phyloP scores from a whole-genome alignment of 2,329 filamentous ascomycete genomes.

The Phialemoniopsis sp. region DNA sequence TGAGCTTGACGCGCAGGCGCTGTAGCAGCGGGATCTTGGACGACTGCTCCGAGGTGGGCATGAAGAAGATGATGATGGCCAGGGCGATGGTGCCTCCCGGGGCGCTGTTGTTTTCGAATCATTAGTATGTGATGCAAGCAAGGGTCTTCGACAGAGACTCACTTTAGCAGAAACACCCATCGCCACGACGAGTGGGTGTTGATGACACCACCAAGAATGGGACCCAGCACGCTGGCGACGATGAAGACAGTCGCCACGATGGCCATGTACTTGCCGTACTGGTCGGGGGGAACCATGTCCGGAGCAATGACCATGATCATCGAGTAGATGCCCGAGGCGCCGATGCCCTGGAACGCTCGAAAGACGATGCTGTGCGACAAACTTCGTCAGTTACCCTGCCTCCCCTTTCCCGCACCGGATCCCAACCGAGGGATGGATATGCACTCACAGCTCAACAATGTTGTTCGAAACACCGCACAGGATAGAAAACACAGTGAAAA shows the following conservation, averaged over 20 bases:
- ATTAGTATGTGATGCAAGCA: neutral
- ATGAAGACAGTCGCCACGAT: conserved; percentile 32
- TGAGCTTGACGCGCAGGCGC: conserved; percentile 12
- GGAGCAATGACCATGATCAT: conserved; percentile 30
- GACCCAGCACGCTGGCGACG: conserved; percentile 34
- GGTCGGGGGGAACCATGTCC: conserved; percentile 26
- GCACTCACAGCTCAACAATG: conserved; percentile 23
- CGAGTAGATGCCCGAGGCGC: conserved; percentile 41
- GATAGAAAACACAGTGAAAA: conserved; percentile 35
- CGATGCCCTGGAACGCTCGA: conserved; percentile 52
- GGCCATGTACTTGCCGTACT: conserved; percentile 24
- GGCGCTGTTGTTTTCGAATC: conserved; percentile 19
- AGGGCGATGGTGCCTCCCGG: conserved; percentile 20
- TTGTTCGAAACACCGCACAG: conserved; percentile 30
- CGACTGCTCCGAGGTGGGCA: conserved; percentile 12
- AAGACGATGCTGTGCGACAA: conserved; percentile 43
- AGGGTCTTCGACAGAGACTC: neutral
- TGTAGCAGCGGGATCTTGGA: too few relatives aligned
- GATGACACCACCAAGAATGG: conserved; percentile 38
- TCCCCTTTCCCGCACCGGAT: too few relatives aligned
- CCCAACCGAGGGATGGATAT: too few relatives aligned
- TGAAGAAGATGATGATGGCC: conserved; percentile 15
- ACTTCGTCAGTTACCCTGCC: too few relatives aligned
- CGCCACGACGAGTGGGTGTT: conserved; percentile 32
- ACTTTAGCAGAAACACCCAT: conserved; percentile 46